Conservation (phyloP, 179 eudicot species). For the Pouteria campechiana region DNA sequence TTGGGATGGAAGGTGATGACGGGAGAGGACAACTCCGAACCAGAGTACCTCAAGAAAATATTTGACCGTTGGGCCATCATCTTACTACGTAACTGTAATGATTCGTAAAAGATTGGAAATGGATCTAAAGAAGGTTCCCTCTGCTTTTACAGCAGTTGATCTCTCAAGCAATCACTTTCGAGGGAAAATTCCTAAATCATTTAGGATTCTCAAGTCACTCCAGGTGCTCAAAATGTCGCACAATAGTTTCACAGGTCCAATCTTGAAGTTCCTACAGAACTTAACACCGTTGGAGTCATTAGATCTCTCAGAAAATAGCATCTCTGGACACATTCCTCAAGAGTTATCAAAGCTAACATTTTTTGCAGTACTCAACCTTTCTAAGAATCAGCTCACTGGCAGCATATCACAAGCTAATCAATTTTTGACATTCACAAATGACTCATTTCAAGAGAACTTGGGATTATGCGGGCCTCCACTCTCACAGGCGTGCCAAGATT, state of each 20-base stretch:
- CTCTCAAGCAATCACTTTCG: slow-evolving; percentile 32
- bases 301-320: too few relatives aligned
- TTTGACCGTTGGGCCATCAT: too few relatives aligned
- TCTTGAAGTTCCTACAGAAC: slow-evolving; percentile 35
- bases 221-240: slow-evolving; percentile 39
- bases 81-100: slow-evolving; percentile 27
- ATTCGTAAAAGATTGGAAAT: slow-evolving; percentile 27
- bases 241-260: slow-evolving; percentile 21
- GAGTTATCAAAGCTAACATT: too few relatives aligned
- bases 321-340: too few relatives aligned
- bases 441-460: too few relatives aligned
- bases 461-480: too few relatives aligned
- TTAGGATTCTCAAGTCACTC: too few relatives aligned
- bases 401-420: too few relatives aligned
- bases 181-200: slow-evolving; percentile 27
- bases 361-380: too few relatives aligned
- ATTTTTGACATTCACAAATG: too few relatives aligned
- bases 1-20: not conserved
- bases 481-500: too few relatives aligned
- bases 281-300: slow-evolving; percentile 26
- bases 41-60: not conserved
- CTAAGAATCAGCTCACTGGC: too few relatives aligned
- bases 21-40: not conserved
- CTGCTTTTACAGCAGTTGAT: slow-evolving; percentile 32
- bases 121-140: slow-evolving; percentile 26